Evolutionary conservation across 148 eudicot genomes (phyloP).

Genomic region (Arbutus unedo): DNA sequence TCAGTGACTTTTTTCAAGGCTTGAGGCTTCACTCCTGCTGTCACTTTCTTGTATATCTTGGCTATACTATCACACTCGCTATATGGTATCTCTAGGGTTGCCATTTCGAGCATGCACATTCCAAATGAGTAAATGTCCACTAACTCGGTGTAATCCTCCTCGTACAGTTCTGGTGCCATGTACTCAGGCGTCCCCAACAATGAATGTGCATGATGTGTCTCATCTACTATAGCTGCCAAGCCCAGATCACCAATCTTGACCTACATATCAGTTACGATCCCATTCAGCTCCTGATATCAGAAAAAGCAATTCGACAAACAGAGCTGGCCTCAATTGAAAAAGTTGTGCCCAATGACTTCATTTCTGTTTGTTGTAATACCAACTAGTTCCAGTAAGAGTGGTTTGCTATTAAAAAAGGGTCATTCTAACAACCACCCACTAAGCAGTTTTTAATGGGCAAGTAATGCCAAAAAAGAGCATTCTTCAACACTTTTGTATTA

Average conservation of each 20-base stretch:
- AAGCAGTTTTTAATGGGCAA: neutral
- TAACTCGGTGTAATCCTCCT: slow-evolving; percentile 78
- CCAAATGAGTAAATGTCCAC: slow-evolving; percentile 89
- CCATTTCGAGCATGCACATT: slow-evolving; percentile 81
- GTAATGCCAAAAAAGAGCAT: neutral
- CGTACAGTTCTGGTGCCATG: slow-evolving; percentile 91
- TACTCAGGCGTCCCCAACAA: slow-evolving; percentile 82
- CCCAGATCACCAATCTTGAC: slow-evolving; percentile 91
- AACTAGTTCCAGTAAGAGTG: neutral
- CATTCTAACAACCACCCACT: neutral
- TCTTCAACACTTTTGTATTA: too few species aligned
- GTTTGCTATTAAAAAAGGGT: neutral
- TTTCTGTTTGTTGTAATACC: neutral
- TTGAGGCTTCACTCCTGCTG: slow-evolving; percentile 60
- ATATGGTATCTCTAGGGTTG: slow-evolving; percentile 78
- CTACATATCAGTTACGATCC: slow-evolving; percentile 26
- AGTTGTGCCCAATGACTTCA: neutral
- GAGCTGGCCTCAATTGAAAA: neutral
- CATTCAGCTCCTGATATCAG: neutral
- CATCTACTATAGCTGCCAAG: slow-evolving; percentile 74
- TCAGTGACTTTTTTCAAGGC: slow-evolving; percentile 50
- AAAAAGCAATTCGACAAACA: neutral
- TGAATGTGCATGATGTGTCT: slow-evolving; percentile 73
- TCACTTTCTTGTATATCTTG: slow-evolving; percentile 80
- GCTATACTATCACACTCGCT: slow-evolving; percentile 72